Base-by-base conservation (phyloP, 2,329 filamentous ascomycete species). In the Paracoccidioides brasiliensis region DNA sequence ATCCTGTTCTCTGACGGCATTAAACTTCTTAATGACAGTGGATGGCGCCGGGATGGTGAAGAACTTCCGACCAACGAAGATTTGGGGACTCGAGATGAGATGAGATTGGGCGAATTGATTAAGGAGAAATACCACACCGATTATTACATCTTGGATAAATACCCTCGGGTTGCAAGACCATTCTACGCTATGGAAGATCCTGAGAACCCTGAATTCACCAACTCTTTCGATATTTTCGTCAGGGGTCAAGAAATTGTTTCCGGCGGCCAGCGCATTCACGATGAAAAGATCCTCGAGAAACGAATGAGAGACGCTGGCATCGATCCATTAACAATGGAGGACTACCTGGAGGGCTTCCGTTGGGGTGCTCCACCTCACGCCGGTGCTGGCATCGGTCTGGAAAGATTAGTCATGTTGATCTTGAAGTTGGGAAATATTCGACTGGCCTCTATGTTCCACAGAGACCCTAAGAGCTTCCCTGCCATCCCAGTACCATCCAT, bases 211-310 rank as follows among this genome's bases (percentile, higher is more conserved):
- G 52, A 53, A 14, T 82, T 83, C 68, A 96, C 90, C 52, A 95
- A 95, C 68, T 95, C 90, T 0, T 96, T 95, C 64, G 90, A 96
- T 68, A 94, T 96, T 56, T 96, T 96, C 73, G 80, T 95, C 45
- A 85, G 90, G 35, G 90, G 90, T 0, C 90, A 96, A 66, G 90
- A 96, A 69, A 93, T 96, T 56, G 83, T 91, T 48, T 91, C 88
- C 0, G 90, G 90, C 63, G 90, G 90, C 6, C 90, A 96, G 70
- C 89, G 90, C 80, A 94, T 96, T 60, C 87, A 96, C 68, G 84
- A 93, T 59, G 80, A 86, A 0, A 73, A 78, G 4, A 79, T 87
- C 66, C 76, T 96, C n/a, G 79, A 84, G 46, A 79, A 85, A 63
- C 87, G 85, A 66, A 90, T 96, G 86, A 78, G 79, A 57, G 80